Evolutionary conservation across 352 stramenopile species (phyloP), one percentile per base, ranked within the genome.

Genomic region (Globisporangium takayamanum): DNA sequence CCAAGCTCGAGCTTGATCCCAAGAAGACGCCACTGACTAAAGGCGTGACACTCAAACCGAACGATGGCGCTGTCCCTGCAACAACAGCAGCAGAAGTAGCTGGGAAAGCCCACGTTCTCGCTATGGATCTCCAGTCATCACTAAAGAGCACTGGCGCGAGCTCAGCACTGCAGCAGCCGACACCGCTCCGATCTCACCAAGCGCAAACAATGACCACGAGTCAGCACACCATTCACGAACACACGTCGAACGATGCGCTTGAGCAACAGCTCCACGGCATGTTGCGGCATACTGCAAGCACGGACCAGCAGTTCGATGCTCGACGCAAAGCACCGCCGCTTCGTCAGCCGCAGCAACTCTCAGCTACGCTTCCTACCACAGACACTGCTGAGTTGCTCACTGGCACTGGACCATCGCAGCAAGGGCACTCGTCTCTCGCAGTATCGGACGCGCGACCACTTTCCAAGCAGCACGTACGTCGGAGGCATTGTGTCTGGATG

Each of bases 1-100:
- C 75, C 3, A 69, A 60, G 26, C 67, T 86, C 12, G 61, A 68
- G 51, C 47, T 86, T 37, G 64, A 85, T 55, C 66, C 74, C 2
- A 62, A 69, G 36, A 78, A 64, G 44, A 78, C 73, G 22, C 57
- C 59, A 22, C 64, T 88, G 1, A 50, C 72, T 2, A 82, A 82
- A 53, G 75, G 78, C 7, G 78, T 88, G 39, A 67, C 63, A 6
- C 25, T 85, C 73, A 48, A 46, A 59, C 41, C 44, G 55, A 50
- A 56, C 41, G 57, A 63, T n/a, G 46, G 60, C 39, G 6, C 20
- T n/a, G 46, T 22, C 25, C 10, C 11, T 41, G 16, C 44, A 49
- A 25, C 48, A 53, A 26, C 25, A 15, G 25, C 26, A 49, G 44
- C 41, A 46, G 12, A 5, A n/a, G 41, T 3, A 5, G 12, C 41